Evolutionary conservation across 1,284 basidiomycete species (phyloP).

Genomic region (Malassezia vespertilionis): DNA sequence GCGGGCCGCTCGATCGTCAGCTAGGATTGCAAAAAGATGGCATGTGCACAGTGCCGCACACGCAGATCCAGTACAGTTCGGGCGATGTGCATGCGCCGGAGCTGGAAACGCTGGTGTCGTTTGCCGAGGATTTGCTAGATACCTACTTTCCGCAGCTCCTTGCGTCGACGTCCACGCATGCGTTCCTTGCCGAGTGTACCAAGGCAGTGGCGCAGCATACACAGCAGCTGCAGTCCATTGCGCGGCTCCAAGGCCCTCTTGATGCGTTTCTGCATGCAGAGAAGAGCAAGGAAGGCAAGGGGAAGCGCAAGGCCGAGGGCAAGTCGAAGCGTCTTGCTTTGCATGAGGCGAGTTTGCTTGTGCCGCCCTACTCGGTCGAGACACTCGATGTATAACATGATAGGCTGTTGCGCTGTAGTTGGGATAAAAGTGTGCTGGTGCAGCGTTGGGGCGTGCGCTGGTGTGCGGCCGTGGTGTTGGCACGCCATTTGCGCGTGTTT

Average conservation of each 20-base stretch:
- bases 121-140: slow-evolving; percentile 17
- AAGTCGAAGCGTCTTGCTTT: slow-evolving; percentile 12
- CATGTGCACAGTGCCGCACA: slow-evolving; percentile 7
- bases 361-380: slow-evolving; percentile 15
- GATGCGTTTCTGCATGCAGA: slow-evolving; percentile 3
- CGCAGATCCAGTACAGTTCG: slow-evolving; percentile 9
- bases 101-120: slow-evolving; percentile 10
- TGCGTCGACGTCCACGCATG: slow-evolving; percentile 4
- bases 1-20: slow-evolving; percentile 5
- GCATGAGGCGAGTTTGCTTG: slow-evolving; percentile 17
- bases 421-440: too few relatives aligned
- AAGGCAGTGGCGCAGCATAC: slow-evolving; percentile 3
- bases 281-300: background rate
- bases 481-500: too few relatives aligned
- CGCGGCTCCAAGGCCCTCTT: slow-evolving; percentile 10
- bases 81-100: slow-evolving; percentile 11
- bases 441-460: too few relatives aligned
- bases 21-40: too few relatives aligned
- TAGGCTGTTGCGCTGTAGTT: background rate
- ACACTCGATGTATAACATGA: slow-evolving; percentile 8
- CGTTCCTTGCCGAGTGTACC: slow-evolving; percentile 9
- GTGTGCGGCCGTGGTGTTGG: too few relatives aligned
- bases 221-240: slow-evolving; percentile 5
- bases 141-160: slow-evolving; percentile 17
- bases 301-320: background rate